Evolutionary conservation across 352 stramenopile genomes (phyloP).

Genomic region (Stephanocyclus meneghinianus): DNA sequence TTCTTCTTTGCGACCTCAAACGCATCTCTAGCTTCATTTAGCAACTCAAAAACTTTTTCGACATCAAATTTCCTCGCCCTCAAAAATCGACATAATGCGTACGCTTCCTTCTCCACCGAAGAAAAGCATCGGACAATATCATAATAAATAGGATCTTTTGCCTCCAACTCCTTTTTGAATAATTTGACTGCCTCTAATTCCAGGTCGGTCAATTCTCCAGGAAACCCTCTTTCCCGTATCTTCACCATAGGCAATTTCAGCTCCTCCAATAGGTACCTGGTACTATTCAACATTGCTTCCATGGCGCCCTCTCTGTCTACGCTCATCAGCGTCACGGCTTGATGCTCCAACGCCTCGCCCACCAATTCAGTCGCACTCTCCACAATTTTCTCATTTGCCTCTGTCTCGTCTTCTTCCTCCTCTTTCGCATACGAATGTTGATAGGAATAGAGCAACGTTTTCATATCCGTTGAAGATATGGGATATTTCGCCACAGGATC

Average conservation of each 20-base stretch:
- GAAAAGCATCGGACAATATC: conserved; percentile 43
- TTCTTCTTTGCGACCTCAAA: conserved; percentile 52
- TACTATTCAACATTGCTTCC: conserved; percentile 28
- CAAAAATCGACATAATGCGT: conserved; percentile 59
- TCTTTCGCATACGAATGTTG: conserved; percentile 21
- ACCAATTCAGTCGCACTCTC: conserved; percentile 9
- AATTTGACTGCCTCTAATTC: conserved; percentile 42
- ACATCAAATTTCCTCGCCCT: conserved; percentile 59
- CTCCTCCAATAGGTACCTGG: conserved; percentile 37
- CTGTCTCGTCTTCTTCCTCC: conserved; percentile 7
- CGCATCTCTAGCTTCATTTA: conserved; percentile 45
- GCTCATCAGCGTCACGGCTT: conserved; percentile 23
- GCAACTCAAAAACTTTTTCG: conserved; percentile 48
- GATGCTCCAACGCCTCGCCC: conserved; percentile 25
- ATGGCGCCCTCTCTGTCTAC: background rate
- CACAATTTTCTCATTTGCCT: conserved; percentile 7
- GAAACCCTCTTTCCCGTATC: conserved; percentile 43
- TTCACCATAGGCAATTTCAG: conserved; percentile 30
- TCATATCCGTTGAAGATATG: conserved; percentile 26
- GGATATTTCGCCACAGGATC: conserved; percentile 18
- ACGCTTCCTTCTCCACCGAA: conserved; percentile 54
- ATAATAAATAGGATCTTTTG: conserved; percentile 36
- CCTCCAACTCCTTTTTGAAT: conserved; percentile 32
- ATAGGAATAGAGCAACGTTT: conserved; percentile 34
- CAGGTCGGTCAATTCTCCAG: conserved; percentile 43